Evolutionary conservation across 75 land plant genomes (phyloP).

Genomic region (Picea sitchensis): DNA sequence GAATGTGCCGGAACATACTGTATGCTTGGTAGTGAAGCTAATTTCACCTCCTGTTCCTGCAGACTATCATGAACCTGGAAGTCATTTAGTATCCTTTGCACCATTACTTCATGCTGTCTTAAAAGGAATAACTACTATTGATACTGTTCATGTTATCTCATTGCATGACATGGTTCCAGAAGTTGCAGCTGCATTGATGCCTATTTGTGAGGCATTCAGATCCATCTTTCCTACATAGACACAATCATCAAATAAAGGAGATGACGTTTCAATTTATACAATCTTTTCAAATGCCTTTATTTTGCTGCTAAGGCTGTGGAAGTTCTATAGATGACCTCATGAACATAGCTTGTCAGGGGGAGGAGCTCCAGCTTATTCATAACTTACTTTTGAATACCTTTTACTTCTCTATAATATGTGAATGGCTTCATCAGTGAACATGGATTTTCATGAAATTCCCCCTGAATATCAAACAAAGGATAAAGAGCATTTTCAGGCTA

Average conservation of each 20-base stretch:
- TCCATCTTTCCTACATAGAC: slow-evolving; percentile 50
- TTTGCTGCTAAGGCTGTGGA: slow-evolving; percentile 76
- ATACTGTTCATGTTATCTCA: slow-evolving; percentile 75
- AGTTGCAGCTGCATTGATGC: slow-evolving; percentile 77
- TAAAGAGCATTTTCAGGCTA: background rate
- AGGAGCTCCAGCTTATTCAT: slow-evolving; percentile 58
- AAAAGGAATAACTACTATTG: slow-evolving; percentile 58
- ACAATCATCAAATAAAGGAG: slow-evolving; percentile 44
- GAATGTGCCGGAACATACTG: slow-evolving; percentile 70
- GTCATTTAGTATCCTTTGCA: slow-evolving; percentile 57
- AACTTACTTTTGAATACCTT: slow-evolving; percentile 75
- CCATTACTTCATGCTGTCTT: slow-evolving; percentile 64
- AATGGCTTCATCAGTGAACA: slow-evolving; percentile 19
- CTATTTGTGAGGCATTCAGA: slow-evolving; percentile 89
- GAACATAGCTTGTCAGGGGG: slow-evolving; percentile 67
- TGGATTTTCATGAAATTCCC: slow-evolving; percentile 7
- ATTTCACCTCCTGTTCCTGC: slow-evolving; percentile 63
- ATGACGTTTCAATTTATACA: slow-evolving; percentile 59
- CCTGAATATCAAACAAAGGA: background rate
- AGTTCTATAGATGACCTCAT: slow-evolving; percentile 79
- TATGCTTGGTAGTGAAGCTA: slow-evolving; percentile 53
- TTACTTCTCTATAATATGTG: slow-evolving; percentile 59
- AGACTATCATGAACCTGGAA: slow-evolving; percentile 46
- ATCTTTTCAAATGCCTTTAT: slow-evolving; percentile 82
- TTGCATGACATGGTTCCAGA: slow-evolving; percentile 88